phyloP scores from a whole-genome alignment of 179 eudicot species.

The Spinacia oleracea region DNA sequence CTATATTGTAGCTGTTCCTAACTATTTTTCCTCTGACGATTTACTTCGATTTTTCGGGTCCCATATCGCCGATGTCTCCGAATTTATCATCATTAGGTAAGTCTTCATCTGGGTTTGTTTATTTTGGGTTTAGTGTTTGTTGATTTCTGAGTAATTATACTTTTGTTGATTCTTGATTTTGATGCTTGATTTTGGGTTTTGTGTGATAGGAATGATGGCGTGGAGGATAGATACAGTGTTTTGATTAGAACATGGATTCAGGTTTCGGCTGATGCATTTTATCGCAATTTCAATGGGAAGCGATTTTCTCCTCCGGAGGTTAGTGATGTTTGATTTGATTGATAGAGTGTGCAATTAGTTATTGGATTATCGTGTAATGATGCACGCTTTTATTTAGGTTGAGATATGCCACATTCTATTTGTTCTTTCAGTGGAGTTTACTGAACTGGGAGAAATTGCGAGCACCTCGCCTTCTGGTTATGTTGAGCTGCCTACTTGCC shows the following conservation, averaged over 20 bases:
- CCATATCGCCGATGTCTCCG: conserved; percentile 25
- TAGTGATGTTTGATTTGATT: neutral
- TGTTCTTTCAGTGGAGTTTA: conserved; percentile 51
- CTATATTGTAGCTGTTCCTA: conserved; percentile 71
- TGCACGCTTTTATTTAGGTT: conserved; percentile 41
- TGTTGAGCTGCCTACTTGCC: conserved; percentile 81
- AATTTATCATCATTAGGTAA: conserved; percentile 38
- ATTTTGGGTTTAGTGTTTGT: neutral
- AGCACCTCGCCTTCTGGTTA: conserved; percentile 54
- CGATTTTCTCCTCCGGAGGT: conserved; percentile 83
- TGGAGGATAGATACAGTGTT: conserved; percentile 88
- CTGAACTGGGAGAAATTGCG: conserved; percentile 58
- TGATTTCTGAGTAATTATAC: conserved; percentile 5
- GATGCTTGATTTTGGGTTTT: conserved; percentile 1
- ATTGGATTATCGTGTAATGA: neutral
- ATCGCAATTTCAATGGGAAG: conserved; percentile 67
- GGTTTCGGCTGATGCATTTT: conserved; percentile 72
- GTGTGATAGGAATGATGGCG: conserved; percentile 65
- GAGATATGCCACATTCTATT: conserved; percentile 81
- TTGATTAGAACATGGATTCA: conserved; percentile 58
- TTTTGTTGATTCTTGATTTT: conserved; percentile 7
- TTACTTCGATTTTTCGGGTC: conserved; percentile 59
- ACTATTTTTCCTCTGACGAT: conserved; percentile 63
- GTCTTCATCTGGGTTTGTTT: conserved; percentile 2
- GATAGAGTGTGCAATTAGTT: neutral